Evolutionary conservation across 2,329 filamentous ascomycete species (phyloP).

Genomic region (Rutstroemia sp.): DNA sequence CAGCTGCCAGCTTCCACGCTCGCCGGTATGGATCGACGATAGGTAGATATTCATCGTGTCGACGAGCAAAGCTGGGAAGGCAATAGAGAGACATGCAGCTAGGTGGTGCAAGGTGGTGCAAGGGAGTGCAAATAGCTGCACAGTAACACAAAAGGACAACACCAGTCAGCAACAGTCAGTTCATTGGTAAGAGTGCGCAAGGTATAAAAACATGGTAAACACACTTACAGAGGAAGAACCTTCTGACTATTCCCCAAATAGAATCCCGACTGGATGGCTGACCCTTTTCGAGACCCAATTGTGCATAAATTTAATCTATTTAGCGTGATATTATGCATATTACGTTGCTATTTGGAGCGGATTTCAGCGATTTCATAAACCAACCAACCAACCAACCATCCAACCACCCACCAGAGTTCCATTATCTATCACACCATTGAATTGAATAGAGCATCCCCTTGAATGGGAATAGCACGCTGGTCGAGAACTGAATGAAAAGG

Average conservation of each 20-base stretch:
- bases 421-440: background rate
- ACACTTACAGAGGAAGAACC: background rate
- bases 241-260: background rate
- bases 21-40: too few relatives aligned
- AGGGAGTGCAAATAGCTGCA: background rate
- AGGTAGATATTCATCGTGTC: too few relatives aligned
- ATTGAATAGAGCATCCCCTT: background rate
- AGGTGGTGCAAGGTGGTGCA: too few relatives aligned
- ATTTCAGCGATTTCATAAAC: background rate
- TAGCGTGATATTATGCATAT: slow-evolving; percentile 1
- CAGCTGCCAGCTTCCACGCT: too few relatives aligned
- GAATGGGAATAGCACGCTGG: background rate
- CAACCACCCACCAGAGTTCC: background rate
- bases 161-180: too few relatives aligned
- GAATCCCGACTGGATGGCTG: slow-evolving; percentile 2
- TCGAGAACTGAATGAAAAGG: background rate
- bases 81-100: background rate
- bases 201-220: background rate
- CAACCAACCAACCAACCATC: background rate
- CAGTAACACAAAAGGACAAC: background rate
- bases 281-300: background rate
- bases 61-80: background rate
- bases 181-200: too few relatives aligned
- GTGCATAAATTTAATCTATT: background rate
- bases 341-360: background rate